Evolutionary conservation across 2,329 filamentous ascomycete genomes (phyloP).

Genomic region (Aspergillus fischeri): DNA sequence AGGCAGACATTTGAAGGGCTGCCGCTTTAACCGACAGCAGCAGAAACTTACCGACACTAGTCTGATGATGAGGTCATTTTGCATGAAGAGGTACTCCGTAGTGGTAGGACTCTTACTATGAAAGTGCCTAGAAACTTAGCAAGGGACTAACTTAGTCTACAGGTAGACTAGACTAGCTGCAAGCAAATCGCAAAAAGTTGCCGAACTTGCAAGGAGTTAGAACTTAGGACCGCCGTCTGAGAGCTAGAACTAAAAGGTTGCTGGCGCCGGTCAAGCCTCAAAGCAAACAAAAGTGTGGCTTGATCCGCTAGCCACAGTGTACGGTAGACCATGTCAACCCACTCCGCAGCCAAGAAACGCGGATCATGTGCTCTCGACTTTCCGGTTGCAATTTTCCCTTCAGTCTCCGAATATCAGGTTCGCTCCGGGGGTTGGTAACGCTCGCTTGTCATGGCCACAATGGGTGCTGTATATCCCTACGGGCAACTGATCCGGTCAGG

Average conservation of each 20-base stretch:
- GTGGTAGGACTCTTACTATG: not conserved
- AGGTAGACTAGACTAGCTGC: not conserved
- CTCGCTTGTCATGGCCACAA: slow-evolving; percentile 32
- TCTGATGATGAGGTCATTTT: not conserved
- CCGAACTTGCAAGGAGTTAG: not conserved
- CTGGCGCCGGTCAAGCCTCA: not conserved
- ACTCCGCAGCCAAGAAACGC: slow-evolving; percentile 16
- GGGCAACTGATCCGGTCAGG: slow-evolving; percentile 38
- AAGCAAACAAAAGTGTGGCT: slow-evolving; percentile 1
- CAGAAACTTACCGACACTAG: not conserved
- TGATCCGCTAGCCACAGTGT: not conserved
- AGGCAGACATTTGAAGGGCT: not conserved
- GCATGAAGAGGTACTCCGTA: not conserved
- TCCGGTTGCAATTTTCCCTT: slow-evolving; percentile 29
- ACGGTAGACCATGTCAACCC: slow-evolving; percentile 18
- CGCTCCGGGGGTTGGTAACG: not conserved
- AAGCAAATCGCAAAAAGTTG: not conserved
- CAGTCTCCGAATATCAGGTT: slow-evolving; percentile 5
- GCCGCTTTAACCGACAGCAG: not conserved
- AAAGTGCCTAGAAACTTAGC: not conserved
- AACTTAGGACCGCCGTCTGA: no score
- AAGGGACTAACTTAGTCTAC: not conserved
- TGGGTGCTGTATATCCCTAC: slow-evolving; percentile 34
- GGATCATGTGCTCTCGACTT: slow-evolving; percentile 3
- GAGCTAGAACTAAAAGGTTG: not conserved